Evolutionary conservation across 768 basidiomycete genomes (phyloP).

Genomic region (Termitomyces bulborhizus): DNA sequence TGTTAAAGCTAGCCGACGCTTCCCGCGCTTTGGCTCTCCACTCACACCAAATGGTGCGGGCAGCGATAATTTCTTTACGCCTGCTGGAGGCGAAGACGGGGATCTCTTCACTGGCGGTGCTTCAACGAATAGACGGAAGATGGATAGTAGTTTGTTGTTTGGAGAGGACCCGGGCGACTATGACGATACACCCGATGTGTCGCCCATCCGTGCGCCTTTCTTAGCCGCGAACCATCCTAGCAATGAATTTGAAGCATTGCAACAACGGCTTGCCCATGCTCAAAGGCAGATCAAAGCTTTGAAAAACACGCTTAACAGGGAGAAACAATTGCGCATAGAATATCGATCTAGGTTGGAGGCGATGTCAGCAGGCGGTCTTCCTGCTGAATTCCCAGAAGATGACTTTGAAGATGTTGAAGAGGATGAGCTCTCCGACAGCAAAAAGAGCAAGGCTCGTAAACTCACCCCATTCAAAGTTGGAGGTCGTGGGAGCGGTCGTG

Average conservation of each 20-base stretch:
- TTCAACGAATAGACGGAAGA: constrained; percentile 55
- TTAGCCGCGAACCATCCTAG: constrained; percentile 67
- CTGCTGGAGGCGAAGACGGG: constrained; percentile 42
- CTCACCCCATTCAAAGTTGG: constrained; percentile 53
- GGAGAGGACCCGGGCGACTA: constrained; percentile 37
- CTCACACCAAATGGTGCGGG: constrained; percentile 55
- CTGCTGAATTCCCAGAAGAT: constrained; percentile 41
- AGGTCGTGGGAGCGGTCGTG: constrained; percentile 46
- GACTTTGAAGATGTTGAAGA: constrained; percentile 32
- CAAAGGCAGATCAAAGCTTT: constrained; percentile 82
- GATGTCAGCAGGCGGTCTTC: constrained; percentile 24
- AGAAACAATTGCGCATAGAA: constrained; percentile 78
- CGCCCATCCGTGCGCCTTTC: constrained; percentile 45
- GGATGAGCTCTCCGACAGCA: constrained; percentile 34
- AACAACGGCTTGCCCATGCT: constrained; percentile 79
- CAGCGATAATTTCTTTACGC: constrained; percentile 47
- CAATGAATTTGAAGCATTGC: constrained; percentile 77
- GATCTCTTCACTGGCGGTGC: constrained; percentile 66
- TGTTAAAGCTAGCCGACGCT: constrained; percentile 52
- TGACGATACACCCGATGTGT: constrained; percentile 58
- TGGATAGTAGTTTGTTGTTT: constrained; percentile 37
- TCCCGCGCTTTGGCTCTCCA: constrained; percentile 67
- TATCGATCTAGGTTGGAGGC: constrained; percentile 49
- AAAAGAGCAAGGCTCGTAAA: constrained; percentile 29
- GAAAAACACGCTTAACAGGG: constrained; percentile 70